Evolutionary conservation across 805 yeast species (phyloP).

Genomic region (Spathaspora boniae): DNA sequence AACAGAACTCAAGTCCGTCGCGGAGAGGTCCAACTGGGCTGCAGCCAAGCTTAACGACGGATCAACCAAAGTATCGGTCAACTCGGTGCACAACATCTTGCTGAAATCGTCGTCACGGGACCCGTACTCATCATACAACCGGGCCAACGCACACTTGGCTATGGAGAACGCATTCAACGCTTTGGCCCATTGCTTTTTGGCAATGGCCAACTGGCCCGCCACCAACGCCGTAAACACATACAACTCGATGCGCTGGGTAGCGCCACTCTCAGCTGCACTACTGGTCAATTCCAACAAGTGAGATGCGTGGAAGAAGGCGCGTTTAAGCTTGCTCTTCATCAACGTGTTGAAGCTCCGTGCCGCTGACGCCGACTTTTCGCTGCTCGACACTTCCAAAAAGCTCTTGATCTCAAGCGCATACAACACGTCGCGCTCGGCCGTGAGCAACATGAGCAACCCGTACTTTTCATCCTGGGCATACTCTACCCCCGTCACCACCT

Average conservation of each 20-base stretch:
- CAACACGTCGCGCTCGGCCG: slow-evolving; percentile 76
- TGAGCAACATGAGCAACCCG: slow-evolving; percentile 58
- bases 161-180: slow-evolving; percentile 54
- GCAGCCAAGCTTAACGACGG: slow-evolving; percentile 59
- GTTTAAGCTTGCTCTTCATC: slow-evolving; percentile 63
- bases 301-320: slow-evolving; percentile 46
- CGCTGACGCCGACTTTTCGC: slow-evolving; percentile 43
- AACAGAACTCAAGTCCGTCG: slow-evolving; percentile 48
- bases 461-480: slow-evolving; percentile 49
- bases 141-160: slow-evolving; percentile 61
- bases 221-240: slow-evolving; percentile 44
- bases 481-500: slow-evolving; percentile 47
- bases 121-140: slow-evolving; percentile 25
- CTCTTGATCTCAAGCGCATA: slow-evolving; percentile 62
- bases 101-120: slow-evolving; percentile 21
- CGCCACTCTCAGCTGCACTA: no score
- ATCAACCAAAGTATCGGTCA: slow-evolving; percentile 58
- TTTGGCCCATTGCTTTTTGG: slow-evolving; percentile 51
- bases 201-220: slow-evolving; percentile 49
- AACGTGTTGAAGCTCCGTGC: slow-evolving; percentile 20
- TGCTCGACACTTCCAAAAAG: slow-evolving; percentile 50
- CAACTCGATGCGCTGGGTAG: slow-evolving; percentile 22
- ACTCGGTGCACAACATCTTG: slow-evolving; percentile 48
- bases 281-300: slow-evolving; percentile 40
- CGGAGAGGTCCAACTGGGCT: slow-evolving; percentile 32